A percentile compares a stretch with the other conserved stretches of the same genome.
These are phyloP conservation scores for Chloromonas sp. DNA, from an alignment of 163 green algal species.

Conservation along the genomic window DNA sequence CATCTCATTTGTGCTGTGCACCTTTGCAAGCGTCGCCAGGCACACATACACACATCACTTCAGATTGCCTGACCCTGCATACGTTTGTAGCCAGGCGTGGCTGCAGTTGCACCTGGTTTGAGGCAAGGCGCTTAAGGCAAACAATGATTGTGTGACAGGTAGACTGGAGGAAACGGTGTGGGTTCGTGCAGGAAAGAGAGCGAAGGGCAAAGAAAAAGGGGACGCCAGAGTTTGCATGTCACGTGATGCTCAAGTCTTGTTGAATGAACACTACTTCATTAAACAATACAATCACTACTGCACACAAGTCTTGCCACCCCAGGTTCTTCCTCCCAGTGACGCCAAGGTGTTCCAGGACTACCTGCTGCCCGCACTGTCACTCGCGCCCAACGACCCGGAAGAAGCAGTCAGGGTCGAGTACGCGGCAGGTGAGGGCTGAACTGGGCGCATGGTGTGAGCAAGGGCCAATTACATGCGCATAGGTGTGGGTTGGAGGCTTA, in stretches of 20 bases:
- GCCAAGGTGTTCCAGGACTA: slow-evolving; percentile 87
- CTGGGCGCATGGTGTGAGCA: not conserved
- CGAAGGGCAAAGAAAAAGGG: not conserved
- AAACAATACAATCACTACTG: no score
- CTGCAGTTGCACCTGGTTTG: no score
- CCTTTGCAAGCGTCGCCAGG: not conserved
- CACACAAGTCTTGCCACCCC: not conserved
- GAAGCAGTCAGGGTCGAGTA: slow-evolving; percentile 75
- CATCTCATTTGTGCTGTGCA: not conserved
- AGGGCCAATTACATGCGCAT: no score
- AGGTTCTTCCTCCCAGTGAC: slow-evolving; percentile 46
- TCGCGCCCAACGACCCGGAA: slow-evolving; percentile 78
- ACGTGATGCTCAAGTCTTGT: not conserved
- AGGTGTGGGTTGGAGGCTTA: not conserved
- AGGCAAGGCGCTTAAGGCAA: no score
- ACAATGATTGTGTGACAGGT: not conserved
- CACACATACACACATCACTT: not conserved
- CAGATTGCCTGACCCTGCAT: not conserved
- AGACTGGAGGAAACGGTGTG: not conserved
- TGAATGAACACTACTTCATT: no score
- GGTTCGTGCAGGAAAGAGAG: not conserved
- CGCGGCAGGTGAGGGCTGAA: slow-evolving; percentile 26
- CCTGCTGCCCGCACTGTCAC: slow-evolving; percentile 81
- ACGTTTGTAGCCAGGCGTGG: not conserved
- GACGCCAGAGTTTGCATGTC: not conserved